Evolutionary conservation across 2,329 filamentous ascomycete species (phyloP), one percentile per base, ranked within the genome.

Genomic region (Coniochaeta sp.): DNA sequence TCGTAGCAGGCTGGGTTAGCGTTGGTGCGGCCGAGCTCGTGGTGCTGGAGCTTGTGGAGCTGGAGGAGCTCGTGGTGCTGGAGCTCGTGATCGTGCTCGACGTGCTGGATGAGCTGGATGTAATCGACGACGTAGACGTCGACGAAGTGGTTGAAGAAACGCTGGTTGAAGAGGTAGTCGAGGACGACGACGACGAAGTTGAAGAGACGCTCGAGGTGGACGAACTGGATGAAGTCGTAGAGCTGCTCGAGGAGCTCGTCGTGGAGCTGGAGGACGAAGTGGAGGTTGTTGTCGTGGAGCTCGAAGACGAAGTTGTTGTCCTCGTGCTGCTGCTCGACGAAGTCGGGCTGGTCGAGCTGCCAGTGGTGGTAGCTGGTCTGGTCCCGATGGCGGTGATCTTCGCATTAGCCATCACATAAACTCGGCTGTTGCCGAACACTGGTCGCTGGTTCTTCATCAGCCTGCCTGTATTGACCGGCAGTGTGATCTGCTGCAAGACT

Each of bases 381-480:
- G 17, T 44, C 19, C 34, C 60, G 6, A 61, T 47, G 34, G 50
- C 47, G 7, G 60, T 57, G 11, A 59, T 54, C 17, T 61, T 61
- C 34, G 54, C 58, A 24, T 59, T 52, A 4, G 58, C 47, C 16
- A 58, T 59, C 61, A 24, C 54, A 38, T 74, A 74, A 17, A 73
- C 64, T 50, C 67, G 59, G 11, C 66, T 67, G 58, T 76, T 68
- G 16, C 74, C 74, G 62, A 77, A 77, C 6, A 70, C 69, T 8
- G 74, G 73, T 38, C 74, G 64, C n/a, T 70, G 69, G 59, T 73
- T 76, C 60, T 74, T 75, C 36, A 70, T 69, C 8, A 71, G 65
- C 7, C 73, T 71, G 19, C 71, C 69, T 7, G 72, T 69, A 56
- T 68, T 67, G 1, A 72, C 70, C 26, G 40, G 55, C 11, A 75